These are phyloP conservation scores for Geotrichum europaeum DNA, from an alignment of 1,139 yeast genomes.

Conservation along the genomic window DNA sequence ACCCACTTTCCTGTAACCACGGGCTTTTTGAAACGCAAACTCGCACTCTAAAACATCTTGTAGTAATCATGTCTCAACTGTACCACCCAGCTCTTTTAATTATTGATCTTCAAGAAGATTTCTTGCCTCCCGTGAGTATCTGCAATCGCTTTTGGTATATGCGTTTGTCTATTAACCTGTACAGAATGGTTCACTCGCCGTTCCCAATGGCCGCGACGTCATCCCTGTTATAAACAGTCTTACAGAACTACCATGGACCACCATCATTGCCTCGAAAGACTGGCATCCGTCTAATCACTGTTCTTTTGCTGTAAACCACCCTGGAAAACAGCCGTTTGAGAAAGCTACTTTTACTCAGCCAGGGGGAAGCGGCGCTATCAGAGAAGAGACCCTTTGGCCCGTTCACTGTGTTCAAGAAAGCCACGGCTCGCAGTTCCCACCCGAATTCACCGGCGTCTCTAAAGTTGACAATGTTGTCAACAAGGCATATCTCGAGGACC, in stretches of 20 bases:
- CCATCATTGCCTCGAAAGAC: conserved; percentile 71
- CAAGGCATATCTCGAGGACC: conserved; percentile 64
- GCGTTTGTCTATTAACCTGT: background rate
- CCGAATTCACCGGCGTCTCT: conserved; percentile 34
- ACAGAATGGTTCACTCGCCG: conserved; percentile 66
- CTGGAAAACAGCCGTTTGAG: conserved; percentile 47
- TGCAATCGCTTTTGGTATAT: background rate
- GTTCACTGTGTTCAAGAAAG: conserved; percentile 78
- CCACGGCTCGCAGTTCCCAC: conserved; percentile 59
- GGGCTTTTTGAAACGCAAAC: background rate
- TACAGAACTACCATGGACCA: conserved; percentile 47
- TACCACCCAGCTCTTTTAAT: conserved; percentile 53
- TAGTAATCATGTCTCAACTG: background rate
- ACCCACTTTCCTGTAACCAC: no score
- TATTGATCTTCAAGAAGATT: conserved; percentile 81
- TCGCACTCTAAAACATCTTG: background rate
- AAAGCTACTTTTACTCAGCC: conserved; percentile 48
- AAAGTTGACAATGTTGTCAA: conserved; percentile 39
- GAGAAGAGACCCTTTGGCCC: conserved; percentile 68
- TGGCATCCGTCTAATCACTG: conserved; percentile 81
- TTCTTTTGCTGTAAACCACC: conserved; percentile 73
- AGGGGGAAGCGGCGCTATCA: conserved; percentile 26
- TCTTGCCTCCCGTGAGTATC: conserved; percentile 51
- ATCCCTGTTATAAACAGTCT: conserved; percentile 47
- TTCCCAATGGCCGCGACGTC: conserved; percentile 55